phyloP scores from a whole-genome alignment of 164 flowering plant species.

The Annona cherimola region DNA sequence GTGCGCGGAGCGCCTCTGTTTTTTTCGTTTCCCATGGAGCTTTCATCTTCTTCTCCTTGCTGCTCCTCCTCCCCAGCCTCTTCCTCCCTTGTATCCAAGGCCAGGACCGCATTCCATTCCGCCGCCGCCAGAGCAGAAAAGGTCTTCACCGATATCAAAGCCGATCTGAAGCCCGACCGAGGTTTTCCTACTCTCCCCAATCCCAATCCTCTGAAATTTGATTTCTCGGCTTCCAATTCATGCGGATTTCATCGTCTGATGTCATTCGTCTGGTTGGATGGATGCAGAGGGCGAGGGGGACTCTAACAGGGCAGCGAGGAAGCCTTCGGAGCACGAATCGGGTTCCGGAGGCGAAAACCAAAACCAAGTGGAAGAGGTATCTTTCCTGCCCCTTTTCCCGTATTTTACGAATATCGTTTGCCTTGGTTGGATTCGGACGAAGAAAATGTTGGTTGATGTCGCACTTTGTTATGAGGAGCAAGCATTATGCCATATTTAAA shows the following conservation, averaged over 20 bases:
- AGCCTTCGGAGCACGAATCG: conserved; percentile 19
- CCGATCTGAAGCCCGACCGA: conserved; percentile 45
- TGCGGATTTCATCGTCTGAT: not conserved
- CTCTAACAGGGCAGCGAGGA: conserved; percentile 17
- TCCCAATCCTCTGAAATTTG: not conserved
- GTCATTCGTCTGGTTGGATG: conserved; percentile 10
- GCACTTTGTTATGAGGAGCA: too few species aligned
- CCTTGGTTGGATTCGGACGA: not conserved
- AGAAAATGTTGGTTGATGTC: not conserved
- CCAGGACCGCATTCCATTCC: conserved; percentile 85
- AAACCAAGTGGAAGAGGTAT: conserved; percentile 14
- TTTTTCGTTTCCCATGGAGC: not conserved
- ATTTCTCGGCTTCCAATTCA: not conserved
- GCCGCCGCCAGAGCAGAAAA: conserved; percentile 94
- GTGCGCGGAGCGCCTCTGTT: not conserved
- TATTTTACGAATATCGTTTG: not conserved
- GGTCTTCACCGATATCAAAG: conserved; percentile 64
- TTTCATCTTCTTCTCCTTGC: not conserved
- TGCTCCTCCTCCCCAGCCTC: conserved; percentile 20
- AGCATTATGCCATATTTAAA: too few species aligned
- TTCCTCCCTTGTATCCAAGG: conserved; percentile 68
- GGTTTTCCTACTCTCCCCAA: conserved; percentile 21
- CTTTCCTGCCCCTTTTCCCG: conserved; percentile 3
- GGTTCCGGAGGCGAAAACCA: conserved; percentile 8
- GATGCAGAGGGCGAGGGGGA: conserved; percentile 37